Evolutionary conservation across 2,329 filamentous ascomycete species (phyloP), one percentile per base, ranked within the genome.

Genomic region (Pyrenophora seminiperda): DNA sequence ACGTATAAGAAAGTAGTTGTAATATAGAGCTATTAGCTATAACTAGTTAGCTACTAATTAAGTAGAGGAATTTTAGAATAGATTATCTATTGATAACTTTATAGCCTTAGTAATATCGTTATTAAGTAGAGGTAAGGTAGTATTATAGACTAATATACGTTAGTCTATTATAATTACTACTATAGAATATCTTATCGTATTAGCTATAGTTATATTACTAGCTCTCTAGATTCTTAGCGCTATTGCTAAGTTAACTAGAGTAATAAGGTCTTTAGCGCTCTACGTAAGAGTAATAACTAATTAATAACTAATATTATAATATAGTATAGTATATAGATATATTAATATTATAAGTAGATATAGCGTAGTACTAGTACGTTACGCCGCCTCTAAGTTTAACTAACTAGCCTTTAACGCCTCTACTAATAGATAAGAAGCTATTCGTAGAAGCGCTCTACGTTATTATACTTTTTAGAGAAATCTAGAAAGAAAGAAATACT

Each of bases 361-460:
- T 44, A 41, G 41, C 19, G 45, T 38, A 54, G 40, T 15, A 52
- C 17, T 39, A 52, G 17, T 30, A 53, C 13, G 47, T 61, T 22
- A 61, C 58, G 24, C 56, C 47, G 17, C 60, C 60, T 38, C 53
- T 46, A 22, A 62, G 50, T 40, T 55, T 56, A 15, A 42, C 37
- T 46, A 19, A 57, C 15, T 33, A 29, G 43, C 59, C 54, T 46
- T 53, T 59, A 43, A 63, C 54, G 41, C 61, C 59, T 53, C 59
- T 54, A 19, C 42, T 36, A 15, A 58, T 54, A 30, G 45, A 59
- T 41, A 47, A 61, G 59, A 62, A 58, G 43, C 46, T 33, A 40
- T 58, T 47, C 40, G 18, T 48, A 30, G 44, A 54, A 48, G 55
- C 49, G 30, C 41, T n/a, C 41, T 50, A 47, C 43, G 54, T 59